These are phyloP conservation scores for Pythium chondricola DNA, from an alignment of 352 stramenopile genomes.

Conservation along the genomic window DNA sequence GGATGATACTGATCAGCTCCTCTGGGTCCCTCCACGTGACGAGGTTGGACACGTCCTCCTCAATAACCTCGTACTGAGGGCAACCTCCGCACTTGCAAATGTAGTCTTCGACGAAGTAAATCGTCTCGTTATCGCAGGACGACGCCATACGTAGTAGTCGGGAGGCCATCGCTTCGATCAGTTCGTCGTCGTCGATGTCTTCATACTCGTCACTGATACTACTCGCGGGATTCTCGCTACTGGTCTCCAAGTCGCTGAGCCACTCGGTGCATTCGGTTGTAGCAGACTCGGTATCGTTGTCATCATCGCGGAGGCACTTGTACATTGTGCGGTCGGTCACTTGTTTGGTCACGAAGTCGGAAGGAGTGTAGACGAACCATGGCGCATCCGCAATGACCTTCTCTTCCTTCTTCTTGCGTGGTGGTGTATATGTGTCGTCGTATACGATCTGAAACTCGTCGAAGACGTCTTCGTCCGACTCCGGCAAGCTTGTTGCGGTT, in stretches of 20 bases:
- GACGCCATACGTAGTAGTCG: slow-evolving; percentile 13
- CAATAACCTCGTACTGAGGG: slow-evolving; percentile 15
- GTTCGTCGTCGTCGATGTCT: background rate
- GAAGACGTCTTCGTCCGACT: slow-evolving; percentile 11
- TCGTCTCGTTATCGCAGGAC: background rate
- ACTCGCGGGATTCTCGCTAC: slow-evolving; percentile 6
- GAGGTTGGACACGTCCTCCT: slow-evolving; percentile 8
- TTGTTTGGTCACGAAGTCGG: slow-evolving; percentile 3
- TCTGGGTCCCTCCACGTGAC: slow-evolving; percentile 18
- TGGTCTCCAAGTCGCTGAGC: slow-evolving; percentile 12
- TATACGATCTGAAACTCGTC: slow-evolving; percentile 26
- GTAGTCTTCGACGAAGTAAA: slow-evolving; percentile 12
- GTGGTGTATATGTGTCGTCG: slow-evolving; percentile 10
- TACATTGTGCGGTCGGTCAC: background rate
- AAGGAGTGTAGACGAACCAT: slow-evolving; percentile 9
- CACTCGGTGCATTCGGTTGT: slow-evolving; percentile 19
- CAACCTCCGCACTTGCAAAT: slow-evolving; percentile 21
- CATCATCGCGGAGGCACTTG: background rate
- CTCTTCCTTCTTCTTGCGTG: background rate
- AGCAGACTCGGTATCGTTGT: slow-evolving; percentile 8
- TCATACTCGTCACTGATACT: background rate
- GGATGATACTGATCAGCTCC: slow-evolving; percentile 22
- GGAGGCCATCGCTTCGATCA: background rate
- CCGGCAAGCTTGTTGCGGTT: background rate
- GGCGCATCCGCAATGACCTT: slow-evolving; percentile 6